A percentile compares a stretch with the other conserved stretches of the same genome.
Conservation (phyloP, 495 filamentous ascomycete genomes). For the Podospora sp. region DNA sequence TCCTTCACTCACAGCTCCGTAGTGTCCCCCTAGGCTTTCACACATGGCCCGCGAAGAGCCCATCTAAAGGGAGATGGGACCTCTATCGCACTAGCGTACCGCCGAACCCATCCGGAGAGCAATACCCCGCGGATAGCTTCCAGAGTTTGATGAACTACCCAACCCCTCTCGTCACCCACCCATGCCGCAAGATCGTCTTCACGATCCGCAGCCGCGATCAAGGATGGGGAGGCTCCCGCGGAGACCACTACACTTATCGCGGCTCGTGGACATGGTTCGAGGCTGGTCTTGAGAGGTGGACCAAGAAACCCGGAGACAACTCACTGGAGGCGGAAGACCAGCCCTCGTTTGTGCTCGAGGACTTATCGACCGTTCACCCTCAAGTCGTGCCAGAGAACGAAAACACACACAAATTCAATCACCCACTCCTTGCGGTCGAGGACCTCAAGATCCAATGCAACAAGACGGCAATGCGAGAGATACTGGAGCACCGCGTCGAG, state of each 20-base stretch:
- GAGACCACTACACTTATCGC: conserved; percentile 51
- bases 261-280: conserved; percentile 75
- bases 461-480: conserved; percentile 34
- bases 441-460: conserved; percentile 59
- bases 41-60: conserved; percentile 27
- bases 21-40: conserved; percentile 45
- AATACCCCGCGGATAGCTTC: conserved; percentile 37
- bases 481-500: conserved; percentile 50
- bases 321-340: not conserved
- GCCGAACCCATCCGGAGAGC: conserved; percentile 26
- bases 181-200: conserved; percentile 65
- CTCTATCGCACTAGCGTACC: not conserved
- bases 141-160: conserved; percentile 36
- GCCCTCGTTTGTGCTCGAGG: conserved; percentile 16
- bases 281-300: conserved; percentile 55
- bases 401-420: conserved; percentile 31
- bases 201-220: conserved; percentile 67
- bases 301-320: conserved; percentile 7
- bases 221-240: conserved; percentile 53
- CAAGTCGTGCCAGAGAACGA: conserved; percentile 7
- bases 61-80: not conserved
- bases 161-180: conserved; percentile 39
- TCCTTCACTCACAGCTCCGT: conserved; percentile 46
- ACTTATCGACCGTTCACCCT: conserved; percentile 27
- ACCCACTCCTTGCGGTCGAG: conserved; percentile 43